Evolutionary conservation across 1,284 basidiomycete species (phyloP).

Genomic region (Coniophora puteana): DNA sequence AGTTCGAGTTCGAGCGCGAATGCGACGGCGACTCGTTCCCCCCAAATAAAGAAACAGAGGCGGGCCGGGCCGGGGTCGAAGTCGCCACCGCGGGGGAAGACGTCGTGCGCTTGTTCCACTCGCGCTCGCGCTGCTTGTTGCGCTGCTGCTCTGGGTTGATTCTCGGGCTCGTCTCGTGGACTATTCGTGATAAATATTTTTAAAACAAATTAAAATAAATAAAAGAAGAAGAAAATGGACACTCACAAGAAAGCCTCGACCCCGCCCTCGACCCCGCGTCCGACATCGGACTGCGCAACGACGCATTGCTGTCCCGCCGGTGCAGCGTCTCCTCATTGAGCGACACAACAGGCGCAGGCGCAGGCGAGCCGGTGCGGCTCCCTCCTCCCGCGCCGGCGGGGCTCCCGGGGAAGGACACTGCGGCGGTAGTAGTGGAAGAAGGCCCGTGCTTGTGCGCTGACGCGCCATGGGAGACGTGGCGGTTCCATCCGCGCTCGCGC

Average conservation of each 20-base stretch:
- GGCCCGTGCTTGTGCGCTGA: constrained; percentile 19
- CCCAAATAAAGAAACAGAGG: too few species aligned
- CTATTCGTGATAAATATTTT: too few species aligned
- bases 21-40: too few species aligned
- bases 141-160: too few species aligned
- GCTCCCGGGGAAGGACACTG: constrained; percentile 26
- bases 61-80: too few species aligned
- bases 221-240: constrained; percentile 28
- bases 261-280: constrained; percentile 37
- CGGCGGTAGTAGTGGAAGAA: constrained; percentile 28
- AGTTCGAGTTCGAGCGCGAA: constrained; percentile 28
- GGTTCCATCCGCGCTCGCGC: constrained; percentile 36
- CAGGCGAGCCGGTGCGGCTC: constrained; percentile 3
- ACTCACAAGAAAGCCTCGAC: constrained; percentile 43
- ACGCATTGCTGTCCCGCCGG: constrained; percentile 32
- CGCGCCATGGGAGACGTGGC: constrained; percentile 7
- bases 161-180: too few species aligned
- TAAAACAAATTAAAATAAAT: neutral
- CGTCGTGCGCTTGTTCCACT: constrained; percentile 57
- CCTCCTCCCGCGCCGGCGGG: constrained; percentile 9
- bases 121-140: constrained; percentile 43
- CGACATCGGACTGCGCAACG: constrained; percentile 34
- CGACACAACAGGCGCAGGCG: constrained; percentile 22
- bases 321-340: constrained; percentile 20
- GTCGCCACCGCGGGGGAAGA: constrained; percentile 22